Conservation (phyloP, 2,329 filamentous ascomycete species). For the Incumbomyces lentus region DNA sequence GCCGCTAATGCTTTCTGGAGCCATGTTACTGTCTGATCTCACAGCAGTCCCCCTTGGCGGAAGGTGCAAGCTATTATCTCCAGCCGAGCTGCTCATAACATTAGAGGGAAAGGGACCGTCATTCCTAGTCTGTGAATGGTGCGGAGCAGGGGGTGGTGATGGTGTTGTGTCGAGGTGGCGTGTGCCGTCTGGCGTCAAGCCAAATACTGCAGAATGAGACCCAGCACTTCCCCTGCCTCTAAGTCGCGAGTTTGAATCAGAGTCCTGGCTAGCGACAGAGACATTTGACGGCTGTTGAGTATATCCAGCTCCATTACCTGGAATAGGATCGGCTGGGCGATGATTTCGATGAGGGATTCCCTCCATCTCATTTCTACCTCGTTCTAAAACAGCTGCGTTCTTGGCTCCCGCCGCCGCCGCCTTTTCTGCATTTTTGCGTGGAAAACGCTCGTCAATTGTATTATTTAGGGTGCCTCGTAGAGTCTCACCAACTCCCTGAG, state of each 20-base stretch:
- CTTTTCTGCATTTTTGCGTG: conserved; percentile 16
- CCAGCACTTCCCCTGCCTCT: neutral
- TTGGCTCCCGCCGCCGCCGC: conserved; percentile 13
- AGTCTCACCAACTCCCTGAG: conserved; percentile 20
- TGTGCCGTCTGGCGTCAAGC: neutral
- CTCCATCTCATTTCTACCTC: conserved; percentile 15
- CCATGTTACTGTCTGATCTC: neutral
- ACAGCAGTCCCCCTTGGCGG: neutral
- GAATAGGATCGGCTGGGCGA: neutral
- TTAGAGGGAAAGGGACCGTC: neutral
- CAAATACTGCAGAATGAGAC: neutral
- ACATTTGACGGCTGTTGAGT: neutral
- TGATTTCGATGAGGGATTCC: conserved; percentile 3
- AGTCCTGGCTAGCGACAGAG: neutral
- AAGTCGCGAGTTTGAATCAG: neutral
- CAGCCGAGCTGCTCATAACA: neutral
- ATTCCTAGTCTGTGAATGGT: neutral
- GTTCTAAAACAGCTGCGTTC: conserved; percentile 14
- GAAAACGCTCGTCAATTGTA: conserved; percentile 16
- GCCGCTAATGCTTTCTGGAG: neutral
- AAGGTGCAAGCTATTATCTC: neutral
- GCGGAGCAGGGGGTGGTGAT: neutral
- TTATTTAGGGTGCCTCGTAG: conserved; percentile 17
- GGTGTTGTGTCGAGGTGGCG: neutral
- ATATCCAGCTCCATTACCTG: neutral